Evolutionary conservation across 371 early-diverging fungal genomes (phyloP).

Genomic region (Mortierella sp.): DNA sequence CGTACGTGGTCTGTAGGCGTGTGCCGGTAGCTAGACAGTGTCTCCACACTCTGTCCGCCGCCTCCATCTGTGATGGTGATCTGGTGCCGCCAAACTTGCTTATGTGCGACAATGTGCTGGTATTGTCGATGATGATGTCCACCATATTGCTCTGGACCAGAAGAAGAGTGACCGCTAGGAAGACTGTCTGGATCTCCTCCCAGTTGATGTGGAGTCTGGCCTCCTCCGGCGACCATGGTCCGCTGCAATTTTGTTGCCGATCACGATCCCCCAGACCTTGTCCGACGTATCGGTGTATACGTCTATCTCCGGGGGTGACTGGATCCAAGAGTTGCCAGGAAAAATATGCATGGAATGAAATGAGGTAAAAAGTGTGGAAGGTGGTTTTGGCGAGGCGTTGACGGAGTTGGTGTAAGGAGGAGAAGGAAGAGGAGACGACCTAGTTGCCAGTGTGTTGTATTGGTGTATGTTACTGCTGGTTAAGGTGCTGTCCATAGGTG

Average conservation of each 20-base stretch:
- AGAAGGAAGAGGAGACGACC: too few species aligned
- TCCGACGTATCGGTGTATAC: constrained; percentile 25
- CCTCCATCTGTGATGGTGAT: neutral
- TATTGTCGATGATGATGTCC: constrained; percentile 27
- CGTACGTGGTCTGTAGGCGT: too few species aligned
- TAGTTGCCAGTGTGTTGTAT: too few species aligned
- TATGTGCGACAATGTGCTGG: constrained; percentile 28
- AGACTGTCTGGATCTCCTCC: constrained; percentile 1
- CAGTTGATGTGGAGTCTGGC: constrained; percentile 12
- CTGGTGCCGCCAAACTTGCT: constrained; percentile 21
- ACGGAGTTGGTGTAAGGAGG: too few species aligned
- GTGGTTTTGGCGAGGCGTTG: too few species aligned
- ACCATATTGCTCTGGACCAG: neutral
- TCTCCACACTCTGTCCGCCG: constrained; percentile 1
- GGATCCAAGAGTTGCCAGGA: too few species aligned
- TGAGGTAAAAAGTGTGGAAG: too few species aligned
- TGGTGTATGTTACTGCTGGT: too few species aligned
- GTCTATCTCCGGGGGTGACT: constrained; percentile 1
- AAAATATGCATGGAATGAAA: too few species aligned
- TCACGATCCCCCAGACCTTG: constrained; percentile 18
- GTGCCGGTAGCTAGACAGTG: constrained; percentile 20
- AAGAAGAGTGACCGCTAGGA: neutral
- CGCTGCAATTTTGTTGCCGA: neutral
- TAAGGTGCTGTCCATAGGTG: too few species aligned
- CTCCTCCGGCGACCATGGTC: constrained; percentile 3